phyloP scores from a whole-genome alignment of 2,329 filamentous ascomycete genomes.

The Calonectria pauciramosa region DNA sequence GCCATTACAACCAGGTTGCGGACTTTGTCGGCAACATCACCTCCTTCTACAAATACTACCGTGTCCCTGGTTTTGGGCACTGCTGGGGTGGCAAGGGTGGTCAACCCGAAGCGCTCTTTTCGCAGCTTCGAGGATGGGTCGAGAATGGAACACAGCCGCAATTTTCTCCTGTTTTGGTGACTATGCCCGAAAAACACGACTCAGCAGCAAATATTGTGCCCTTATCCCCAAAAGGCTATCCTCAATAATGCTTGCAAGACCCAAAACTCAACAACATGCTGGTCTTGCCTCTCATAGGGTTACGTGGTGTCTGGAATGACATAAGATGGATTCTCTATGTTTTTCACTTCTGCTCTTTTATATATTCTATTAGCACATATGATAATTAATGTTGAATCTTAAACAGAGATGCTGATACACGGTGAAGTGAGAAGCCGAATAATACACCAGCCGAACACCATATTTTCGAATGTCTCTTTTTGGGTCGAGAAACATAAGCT shows the following conservation, averaged over 20 bases:
- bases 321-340: neutral
- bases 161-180: conserved; percentile 6
- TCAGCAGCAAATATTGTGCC: conserved; percentile 22
- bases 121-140: conserved; percentile 24
- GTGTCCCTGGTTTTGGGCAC: conserved; percentile 28
- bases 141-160: conserved; percentile 26
- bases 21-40: neutral
- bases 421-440: neutral
- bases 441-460: neutral
- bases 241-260: conserved; percentile 5
- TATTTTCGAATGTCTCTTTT: neutral
- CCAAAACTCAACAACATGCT: conserved; percentile 2
- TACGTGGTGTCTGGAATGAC: neutral
- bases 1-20: conserved; percentile 7
- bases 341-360: neutral
- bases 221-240: conserved; percentile 20
- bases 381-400: neutral
- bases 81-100: conserved; percentile 19
- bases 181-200: neutral
- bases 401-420: neutral
- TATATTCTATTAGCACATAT: neutral
- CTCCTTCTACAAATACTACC: conserved; percentile 18
- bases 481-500: too few species aligned
- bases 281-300: neutral
- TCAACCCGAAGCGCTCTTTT: conserved; percentile 16